Percentiles rank a stretch among this genome's conserved stretches.
phyloP scores from a whole-genome alignment of 2,329 filamentous ascomycete species.

The Drechslerella stenobrocha region DNA sequence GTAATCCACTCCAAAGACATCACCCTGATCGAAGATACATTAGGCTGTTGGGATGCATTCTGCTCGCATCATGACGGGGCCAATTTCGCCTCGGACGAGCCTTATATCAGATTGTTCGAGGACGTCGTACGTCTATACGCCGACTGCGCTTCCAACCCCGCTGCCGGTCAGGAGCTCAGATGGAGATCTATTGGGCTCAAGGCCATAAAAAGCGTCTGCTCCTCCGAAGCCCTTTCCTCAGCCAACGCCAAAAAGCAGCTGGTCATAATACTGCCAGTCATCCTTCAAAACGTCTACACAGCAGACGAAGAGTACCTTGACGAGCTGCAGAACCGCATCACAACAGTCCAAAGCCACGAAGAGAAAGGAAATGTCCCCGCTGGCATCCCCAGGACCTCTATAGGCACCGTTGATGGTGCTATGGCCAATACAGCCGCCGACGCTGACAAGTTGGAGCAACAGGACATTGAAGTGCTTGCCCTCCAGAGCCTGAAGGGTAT shows the following conservation, averaged over 20 bases:
- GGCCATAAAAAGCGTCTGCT: slow-evolving; percentile 67
- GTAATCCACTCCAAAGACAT: slow-evolving; percentile 85
- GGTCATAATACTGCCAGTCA: slow-evolving; percentile 75
- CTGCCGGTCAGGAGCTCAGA: slow-evolving; percentile 74
- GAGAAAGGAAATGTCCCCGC: slow-evolving; percentile 58
- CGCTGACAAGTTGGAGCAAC: slow-evolving; percentile 84
- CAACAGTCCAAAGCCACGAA: slow-evolving; percentile 55
- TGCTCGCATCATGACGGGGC: slow-evolving; percentile 86
- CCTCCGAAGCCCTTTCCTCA: slow-evolving; percentile 76
- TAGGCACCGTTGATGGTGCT: slow-evolving; percentile 70
- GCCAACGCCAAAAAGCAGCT: slow-evolving; percentile 77
- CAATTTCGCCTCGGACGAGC: slow-evolving; percentile 80
- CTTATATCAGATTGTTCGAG: slow-evolving; percentile 79
- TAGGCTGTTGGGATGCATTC: slow-evolving; percentile 83
- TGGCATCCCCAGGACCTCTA: slow-evolving; percentile 65
- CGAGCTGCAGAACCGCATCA: slow-evolving; percentile 64
- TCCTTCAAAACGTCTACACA: slow-evolving; percentile 83
- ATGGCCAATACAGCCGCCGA: slow-evolving; percentile 81
- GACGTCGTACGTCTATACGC: slow-evolving; percentile 79
- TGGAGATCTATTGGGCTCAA: slow-evolving; percentile 74
- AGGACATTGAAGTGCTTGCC: slow-evolving; percentile 81
- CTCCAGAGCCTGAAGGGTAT: slow-evolving; percentile 84
- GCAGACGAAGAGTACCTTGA: slow-evolving; percentile 71
- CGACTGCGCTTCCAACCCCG: slow-evolving; percentile 63
- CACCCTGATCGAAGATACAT: slow-evolving; percentile 86